These are phyloP conservation scores for Colletotrichum sp. DNA, from an alignment of 2,329 filamentous ascomycete genomes.

Conservation along the genomic window DNA sequence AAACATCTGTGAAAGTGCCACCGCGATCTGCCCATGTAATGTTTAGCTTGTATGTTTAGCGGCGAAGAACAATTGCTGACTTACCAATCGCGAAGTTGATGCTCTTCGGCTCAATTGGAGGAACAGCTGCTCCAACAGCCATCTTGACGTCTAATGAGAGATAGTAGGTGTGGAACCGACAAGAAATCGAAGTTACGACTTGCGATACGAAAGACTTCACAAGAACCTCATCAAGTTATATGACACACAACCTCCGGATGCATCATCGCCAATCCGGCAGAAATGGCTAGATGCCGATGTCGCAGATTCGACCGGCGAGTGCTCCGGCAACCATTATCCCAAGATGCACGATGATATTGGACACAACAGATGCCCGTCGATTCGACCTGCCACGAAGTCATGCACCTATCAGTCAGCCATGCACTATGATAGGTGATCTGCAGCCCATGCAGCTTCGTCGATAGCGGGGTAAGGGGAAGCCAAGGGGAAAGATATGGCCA, in stretches of 20 bases:
- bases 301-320: background rate
- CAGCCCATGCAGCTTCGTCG: background rate
- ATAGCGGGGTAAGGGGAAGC: background rate
- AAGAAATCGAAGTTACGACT: background rate
- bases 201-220: background rate
- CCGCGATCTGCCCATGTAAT: conserved; percentile 26
- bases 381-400: background rate
- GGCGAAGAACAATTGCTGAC: accelerated
- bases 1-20: conserved; percentile 68
- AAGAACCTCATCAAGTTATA: background rate
- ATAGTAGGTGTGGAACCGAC: too few relatives aligned
- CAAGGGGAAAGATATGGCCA: background rate
- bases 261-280: background rate
- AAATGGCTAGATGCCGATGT: background rate
- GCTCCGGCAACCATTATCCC: background rate
- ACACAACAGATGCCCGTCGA: background rate
- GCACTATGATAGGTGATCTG: background rate
- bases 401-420: background rate
- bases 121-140: background rate
- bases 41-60: accelerated
- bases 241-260: background rate
- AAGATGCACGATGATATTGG: background rate
- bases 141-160: background rate
- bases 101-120: background rate
- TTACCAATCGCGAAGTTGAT: background rate